Evolutionary conservation across 2,329 filamentous ascomycete genomes (phyloP).

Genomic region (Tolypocladium album): DNA sequence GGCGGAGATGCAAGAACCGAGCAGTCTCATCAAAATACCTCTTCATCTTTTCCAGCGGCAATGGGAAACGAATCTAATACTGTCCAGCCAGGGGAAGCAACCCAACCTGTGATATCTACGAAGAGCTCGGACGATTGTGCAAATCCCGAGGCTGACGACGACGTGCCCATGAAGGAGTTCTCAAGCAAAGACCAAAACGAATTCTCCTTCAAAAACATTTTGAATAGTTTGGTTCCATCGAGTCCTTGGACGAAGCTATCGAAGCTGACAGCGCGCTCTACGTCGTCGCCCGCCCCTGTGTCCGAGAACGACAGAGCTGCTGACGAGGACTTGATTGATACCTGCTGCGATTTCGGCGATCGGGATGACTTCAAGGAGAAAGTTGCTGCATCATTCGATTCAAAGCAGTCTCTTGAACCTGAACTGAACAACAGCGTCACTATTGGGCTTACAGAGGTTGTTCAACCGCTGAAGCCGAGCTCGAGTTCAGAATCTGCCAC

Average conservation of each 20-base stretch:
- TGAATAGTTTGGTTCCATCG: conserved; percentile 12
- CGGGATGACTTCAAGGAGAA: background rate
- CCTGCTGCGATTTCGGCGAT: background rate
- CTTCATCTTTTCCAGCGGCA: background rate
- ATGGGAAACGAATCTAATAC: background rate
- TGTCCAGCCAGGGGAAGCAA: background rate
- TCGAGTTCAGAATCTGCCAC: background rate
- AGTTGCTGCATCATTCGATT: too few relatives aligned
- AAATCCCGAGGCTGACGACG: background rate
- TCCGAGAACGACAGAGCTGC: background rate
- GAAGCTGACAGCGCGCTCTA: background rate
- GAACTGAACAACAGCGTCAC: background rate
- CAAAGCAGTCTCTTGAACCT: background rate
- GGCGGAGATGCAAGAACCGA: background rate
- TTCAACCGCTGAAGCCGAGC: background rate
- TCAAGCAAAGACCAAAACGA: conserved; percentile 2
- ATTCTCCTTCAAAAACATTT: conserved; percentile 11
- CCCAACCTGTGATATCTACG: too few relatives aligned
- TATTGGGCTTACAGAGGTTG: background rate
- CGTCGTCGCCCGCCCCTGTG: background rate
- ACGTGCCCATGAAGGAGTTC: background rate
- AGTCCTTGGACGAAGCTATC: conserved; percentile 13
- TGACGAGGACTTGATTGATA: background rate
- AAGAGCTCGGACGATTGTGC: background rate
- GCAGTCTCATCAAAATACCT: background rate